Conservation (phyloP, 2,329 filamentous ascomycete species). For the Clarireedia paspali region DNA sequence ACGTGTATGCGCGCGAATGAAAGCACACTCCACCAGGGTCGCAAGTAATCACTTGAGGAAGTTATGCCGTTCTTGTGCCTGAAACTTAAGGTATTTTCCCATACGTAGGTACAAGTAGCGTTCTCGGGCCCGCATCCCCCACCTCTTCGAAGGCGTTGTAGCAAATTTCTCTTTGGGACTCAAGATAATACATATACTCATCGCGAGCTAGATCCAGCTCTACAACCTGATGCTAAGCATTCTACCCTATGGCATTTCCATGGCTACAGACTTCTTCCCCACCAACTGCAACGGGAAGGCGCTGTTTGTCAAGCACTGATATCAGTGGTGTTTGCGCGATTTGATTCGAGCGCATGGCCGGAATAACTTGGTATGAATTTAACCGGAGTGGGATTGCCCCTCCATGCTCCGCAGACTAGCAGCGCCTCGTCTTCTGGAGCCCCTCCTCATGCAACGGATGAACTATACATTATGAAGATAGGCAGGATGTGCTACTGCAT, state of each 20-base stretch:
- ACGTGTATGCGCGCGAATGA: slow-evolving; percentile 1
- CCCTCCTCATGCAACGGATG: slow-evolving; percentile 6
- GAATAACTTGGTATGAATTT: slow-evolving; percentile 1
- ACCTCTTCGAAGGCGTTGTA: too few relatives aligned
- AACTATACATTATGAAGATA: background rate
- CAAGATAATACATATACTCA: too few relatives aligned
- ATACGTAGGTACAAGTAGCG: too few relatives aligned
- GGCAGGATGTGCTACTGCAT: background rate
- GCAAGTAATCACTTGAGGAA: background rate
- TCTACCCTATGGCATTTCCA: too few relatives aligned
- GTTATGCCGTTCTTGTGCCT: background rate
- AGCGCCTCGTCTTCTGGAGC: slow-evolving; percentile 1
- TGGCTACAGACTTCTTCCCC: too few relatives aligned
- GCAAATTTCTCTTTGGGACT: too few relatives aligned
- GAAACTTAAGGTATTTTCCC: too few relatives aligned
- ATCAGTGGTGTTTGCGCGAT: background rate
- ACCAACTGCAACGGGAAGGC: too few relatives aligned
- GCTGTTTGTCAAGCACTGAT: too few relatives aligned
- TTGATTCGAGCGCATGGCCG: slow-evolving; percentile 20
- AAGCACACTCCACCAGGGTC: background rate
- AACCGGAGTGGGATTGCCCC: slow-evolving; percentile 13
- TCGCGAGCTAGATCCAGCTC: too few relatives aligned
- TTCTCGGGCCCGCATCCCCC: too few relatives aligned
- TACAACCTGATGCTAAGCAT: too few relatives aligned
- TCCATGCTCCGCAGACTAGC: background rate